Percentiles rank a stretch among this genome's conserved stretches.
phyloP scores from a whole-genome alignment of 768 basidiomycete genomes.

The Xanthoconium stramineum region DNA sequence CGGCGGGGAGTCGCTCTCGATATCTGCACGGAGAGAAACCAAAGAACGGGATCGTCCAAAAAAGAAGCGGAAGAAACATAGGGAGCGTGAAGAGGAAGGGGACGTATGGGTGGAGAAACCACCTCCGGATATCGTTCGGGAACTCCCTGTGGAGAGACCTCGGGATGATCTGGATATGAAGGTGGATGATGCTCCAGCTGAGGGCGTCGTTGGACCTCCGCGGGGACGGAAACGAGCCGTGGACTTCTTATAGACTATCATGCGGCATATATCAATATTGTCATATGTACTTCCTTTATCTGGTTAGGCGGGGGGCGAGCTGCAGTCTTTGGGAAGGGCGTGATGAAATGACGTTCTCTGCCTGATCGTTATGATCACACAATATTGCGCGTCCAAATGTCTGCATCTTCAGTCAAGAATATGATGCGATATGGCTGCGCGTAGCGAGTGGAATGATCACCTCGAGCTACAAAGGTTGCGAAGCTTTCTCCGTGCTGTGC shows the following conservation, averaged over 20 bases:
- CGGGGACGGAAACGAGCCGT: constrained; percentile 65
- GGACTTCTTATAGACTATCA: constrained; percentile 60
- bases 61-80: constrained; percentile 41
- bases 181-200: constrained; percentile 13
- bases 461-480: no score
- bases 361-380: no score
- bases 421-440: no score
- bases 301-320: no score
- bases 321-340: no score
- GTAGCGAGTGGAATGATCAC: no score
- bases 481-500: no score
- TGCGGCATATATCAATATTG: no score
- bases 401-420: no score
- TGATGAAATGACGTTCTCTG: no score
- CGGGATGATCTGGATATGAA: constrained; percentile 6
- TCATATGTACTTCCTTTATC: no score
- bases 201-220: constrained; percentile 20
- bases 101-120: constrained; percentile 73
- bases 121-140: constrained; percentile 48
- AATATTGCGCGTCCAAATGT: no score
- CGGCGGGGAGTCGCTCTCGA: constrained; percentile 37
- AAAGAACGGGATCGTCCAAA: constrained; percentile 37
- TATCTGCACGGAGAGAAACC: constrained; percentile 29
- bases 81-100: constrained; percentile 34
- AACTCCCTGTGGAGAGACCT: constrained; percentile 22